Base-by-base conservation (phyloP, 345 rosid genomes). In the Odontarrhena argentea region DNA sequence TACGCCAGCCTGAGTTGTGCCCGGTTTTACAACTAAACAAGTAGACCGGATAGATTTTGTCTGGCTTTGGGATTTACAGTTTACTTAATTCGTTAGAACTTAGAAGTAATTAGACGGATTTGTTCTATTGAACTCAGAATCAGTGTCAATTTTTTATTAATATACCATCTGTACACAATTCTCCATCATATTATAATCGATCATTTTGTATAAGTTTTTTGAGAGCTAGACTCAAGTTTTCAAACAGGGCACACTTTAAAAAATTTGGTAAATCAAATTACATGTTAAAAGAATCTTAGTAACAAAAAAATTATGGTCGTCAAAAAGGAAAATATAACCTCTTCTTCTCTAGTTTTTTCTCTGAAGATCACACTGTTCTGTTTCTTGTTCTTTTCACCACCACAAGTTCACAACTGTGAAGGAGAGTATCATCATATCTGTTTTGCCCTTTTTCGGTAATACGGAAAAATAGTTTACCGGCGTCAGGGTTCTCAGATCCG, bases 1-100 rank as follows among this genome's bases (percentile, higher is more conserved):
- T 86, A 36, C 78, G 96, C 64, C 82, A 84, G 59, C 92, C 91
- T 14, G 81, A 81, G 4, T 44, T 38, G 45, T 90, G 95, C 38
- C 44, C 59, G 22, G 53, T 67, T 36, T 18, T 37, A 37, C 22
- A 52, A 67, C 56, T 67, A 53, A 67, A 67, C 73, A 50, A n/a
- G 9, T 70, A 70, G 7, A 58, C 65, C 46, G 34, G 58, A 32
- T 18, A 18, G 22, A 1, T 11, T 22, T 32, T 56, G 30, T 42
- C 7, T 18, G 13, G 46, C 14, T 37, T 56, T 7, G 7, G 42
- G 24, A 22, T n/a, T n/a, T 18, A 15, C 34, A 7, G 8, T 22
- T 9, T 18, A 12, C 12, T 26, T 11, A 26, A 38, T 13, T 43
- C 26, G 2, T 14, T 63, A 63, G 9, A 34, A 24, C 44, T 48